Evolutionary conservation across 1,284 basidiomycete genomes (phyloP).

Genomic region (Agroathelia rolfsii): DNA sequence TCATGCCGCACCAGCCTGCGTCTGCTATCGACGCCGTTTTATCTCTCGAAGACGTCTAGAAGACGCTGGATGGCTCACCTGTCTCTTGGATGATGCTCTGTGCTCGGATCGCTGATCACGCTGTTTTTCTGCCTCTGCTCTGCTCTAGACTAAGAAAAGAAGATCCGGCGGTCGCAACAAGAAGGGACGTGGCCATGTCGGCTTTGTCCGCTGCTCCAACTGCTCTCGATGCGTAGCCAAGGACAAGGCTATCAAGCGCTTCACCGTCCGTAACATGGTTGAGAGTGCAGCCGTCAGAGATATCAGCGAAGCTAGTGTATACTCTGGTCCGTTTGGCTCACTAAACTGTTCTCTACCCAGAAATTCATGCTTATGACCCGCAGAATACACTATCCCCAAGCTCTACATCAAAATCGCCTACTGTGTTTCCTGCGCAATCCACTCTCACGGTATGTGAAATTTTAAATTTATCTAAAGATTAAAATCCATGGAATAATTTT

Average conservation of each 20-base stretch:
- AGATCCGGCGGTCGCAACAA: constrained; percentile 98
- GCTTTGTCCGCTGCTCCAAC: constrained; percentile 95
- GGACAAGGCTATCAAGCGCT: constrained; percentile 99
- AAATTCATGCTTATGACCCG: constrained; percentile 7
- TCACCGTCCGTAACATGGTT: constrained; percentile 99
- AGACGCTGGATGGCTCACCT: constrained; percentile 20
- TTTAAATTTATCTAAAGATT: not conserved
- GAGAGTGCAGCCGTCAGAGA: constrained; percentile 97
- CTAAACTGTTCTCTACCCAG: not conserved
- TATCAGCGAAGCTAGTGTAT: constrained; percentile 94
- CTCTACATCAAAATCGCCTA: constrained; percentile 99
- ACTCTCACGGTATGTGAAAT: constrained; percentile 78
- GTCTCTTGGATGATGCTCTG: constrained; percentile 16
- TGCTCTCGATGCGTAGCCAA: constrained; percentile 91
- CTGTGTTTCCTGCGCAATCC: constrained; percentile 99
- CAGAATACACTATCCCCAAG: constrained; percentile 97
- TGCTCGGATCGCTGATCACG: not conserved
- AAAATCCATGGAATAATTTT: constrained; percentile 2
- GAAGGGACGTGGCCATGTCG: constrained; percentile 95
- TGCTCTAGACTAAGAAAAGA: constrained; percentile 90
- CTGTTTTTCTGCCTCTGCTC: constrained; percentile 5
- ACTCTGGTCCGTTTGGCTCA: constrained; percentile 57
- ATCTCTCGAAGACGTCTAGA: constrained; percentile 10
- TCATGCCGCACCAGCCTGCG: constrained; percentile 7
- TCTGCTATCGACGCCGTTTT: constrained; percentile 7